A percentile compares a stretch with the other conserved stretches of the same genome.
phyloP scores from a whole-genome alignment of 441 rosid genomes.

The Jatropha podagrica region DNA sequence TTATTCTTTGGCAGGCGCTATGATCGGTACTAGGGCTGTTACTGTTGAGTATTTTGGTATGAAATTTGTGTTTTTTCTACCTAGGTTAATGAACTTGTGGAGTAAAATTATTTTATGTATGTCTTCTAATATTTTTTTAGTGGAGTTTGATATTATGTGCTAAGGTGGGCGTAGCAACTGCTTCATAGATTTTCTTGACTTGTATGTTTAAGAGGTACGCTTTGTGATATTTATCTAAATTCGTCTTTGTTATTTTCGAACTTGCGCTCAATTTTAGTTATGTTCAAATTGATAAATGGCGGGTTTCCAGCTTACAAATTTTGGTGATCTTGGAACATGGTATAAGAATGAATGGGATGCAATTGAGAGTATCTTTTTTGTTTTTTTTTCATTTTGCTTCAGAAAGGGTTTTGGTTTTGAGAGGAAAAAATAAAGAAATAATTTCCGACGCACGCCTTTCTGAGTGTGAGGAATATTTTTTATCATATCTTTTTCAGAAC shows the following conservation, averaged over 20 bases:
- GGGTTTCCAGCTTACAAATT: not conserved
- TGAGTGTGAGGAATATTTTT: too few species aligned
- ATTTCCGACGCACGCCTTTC: too few species aligned
- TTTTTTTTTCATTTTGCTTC: too few species aligned
- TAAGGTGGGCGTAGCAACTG: slow-evolving; percentile 19
- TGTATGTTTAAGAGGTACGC: slow-evolving; percentile 26
- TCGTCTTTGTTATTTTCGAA: not conserved
- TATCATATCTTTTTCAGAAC: not conserved
- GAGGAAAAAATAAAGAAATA: too few species aligned
- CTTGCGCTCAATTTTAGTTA: not conserved
- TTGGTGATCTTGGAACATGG: not conserved
- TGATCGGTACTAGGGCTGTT: slow-evolving; percentile 44
- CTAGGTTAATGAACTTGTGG: slow-evolving; percentile 31
- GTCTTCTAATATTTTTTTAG: slow-evolving; percentile 17
- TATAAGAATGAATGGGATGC: not conserved
- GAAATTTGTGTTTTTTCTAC: slow-evolving; percentile 12
- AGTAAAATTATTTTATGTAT: slow-evolving; percentile 22
- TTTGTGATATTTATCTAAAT: slow-evolving; percentile 10
- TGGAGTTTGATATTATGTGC: slow-evolving; percentile 26
- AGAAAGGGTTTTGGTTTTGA: too few species aligned
- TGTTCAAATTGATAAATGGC: not conserved
- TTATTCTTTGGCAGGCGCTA: slow-evolving; percentile 43
- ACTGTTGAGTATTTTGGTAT: slow-evolving; percentile 24
- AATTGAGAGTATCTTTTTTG: not conserved
- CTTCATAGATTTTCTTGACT: slow-evolving; percentile 26